A percentile compares a stretch with the other conserved stretches of the same genome.
These are phyloP conservation scores for Amanita rubescens DNA, from an alignment of 768 basidiomycete species.

Conservation along the genomic window DNA sequence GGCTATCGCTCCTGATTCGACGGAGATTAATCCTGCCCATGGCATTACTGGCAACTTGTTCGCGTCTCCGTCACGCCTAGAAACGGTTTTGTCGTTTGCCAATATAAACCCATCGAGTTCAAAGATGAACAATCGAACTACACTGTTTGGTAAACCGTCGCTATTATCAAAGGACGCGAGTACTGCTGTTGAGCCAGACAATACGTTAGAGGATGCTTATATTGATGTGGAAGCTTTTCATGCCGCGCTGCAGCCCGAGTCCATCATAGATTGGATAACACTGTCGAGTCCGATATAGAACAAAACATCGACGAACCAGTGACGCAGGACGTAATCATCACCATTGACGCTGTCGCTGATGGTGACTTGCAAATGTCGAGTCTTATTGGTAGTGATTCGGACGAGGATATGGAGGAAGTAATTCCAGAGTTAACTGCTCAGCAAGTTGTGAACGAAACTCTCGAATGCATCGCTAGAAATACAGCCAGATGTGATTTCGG, in stretches of 20 bases:
- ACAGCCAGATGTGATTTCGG: too few species aligned
- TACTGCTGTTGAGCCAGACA: background rate
- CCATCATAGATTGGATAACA: background rate
- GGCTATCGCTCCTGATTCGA: background rate
- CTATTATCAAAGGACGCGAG: background rate
- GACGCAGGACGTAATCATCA: background rate
- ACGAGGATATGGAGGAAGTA: constrained; percentile 10
- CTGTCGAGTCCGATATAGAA: background rate
- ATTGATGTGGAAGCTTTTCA: background rate
- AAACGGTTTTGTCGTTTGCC: constrained; percentile 12
- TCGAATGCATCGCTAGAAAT: too few species aligned
- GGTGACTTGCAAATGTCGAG: background rate
- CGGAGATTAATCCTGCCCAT: constrained; percentile 8
- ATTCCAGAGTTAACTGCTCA: background rate
- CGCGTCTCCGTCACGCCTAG: constrained; percentile 12
- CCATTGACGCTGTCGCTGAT: too few species aligned
- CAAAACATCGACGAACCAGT: background rate
- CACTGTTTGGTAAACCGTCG: constrained; percentile 7
- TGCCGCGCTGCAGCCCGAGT: background rate
- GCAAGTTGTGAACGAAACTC: background rate
- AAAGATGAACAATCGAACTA: background rate
- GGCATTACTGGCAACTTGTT: constrained; percentile 12
- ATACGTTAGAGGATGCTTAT: constrained; percentile 2
- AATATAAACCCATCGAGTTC: constrained; percentile 5
- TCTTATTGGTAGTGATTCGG: constrained; percentile 2